Evolutionary conservation across 2,329 filamentous ascomycete species (phyloP).

Genomic region (Clarireedia hainanense): DNA sequence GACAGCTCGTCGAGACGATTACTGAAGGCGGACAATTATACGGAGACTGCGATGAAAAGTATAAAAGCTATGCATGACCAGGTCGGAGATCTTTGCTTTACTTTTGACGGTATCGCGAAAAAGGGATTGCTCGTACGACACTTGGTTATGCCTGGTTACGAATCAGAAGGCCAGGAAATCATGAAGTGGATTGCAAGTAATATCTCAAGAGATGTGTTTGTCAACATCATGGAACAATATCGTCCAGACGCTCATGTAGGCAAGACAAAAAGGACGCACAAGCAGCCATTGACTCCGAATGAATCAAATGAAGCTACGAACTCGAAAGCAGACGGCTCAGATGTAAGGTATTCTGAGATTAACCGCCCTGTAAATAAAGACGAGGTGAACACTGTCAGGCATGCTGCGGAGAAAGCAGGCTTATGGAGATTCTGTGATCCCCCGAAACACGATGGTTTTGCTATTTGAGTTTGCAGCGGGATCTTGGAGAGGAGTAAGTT

Average conservation of each 20-base stretch:
- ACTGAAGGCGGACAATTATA: conserved; percentile 73
- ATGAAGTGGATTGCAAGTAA: conserved; percentile 69
- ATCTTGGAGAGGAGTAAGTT: neutral
- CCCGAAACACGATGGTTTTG: conserved; percentile 24
- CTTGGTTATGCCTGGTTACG: conserved; percentile 76
- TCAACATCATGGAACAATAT: conserved; percentile 89
- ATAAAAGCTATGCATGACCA: conserved; percentile 74
- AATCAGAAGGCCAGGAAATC: conserved; percentile 65
- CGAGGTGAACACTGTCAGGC: conserved; percentile 58
- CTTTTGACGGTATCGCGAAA: conserved; percentile 71
- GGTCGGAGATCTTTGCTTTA: conserved; percentile 78
- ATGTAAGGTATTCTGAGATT: conserved; percentile 66
- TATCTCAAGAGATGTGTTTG: conserved; percentile 66
- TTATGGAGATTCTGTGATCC: conserved; percentile 73
- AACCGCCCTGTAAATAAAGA: conserved; percentile 60
- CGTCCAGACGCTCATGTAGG: conserved; percentile 75
- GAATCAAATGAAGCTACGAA: conserved; percentile 14
- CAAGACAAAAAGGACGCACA: conserved; percentile 45
- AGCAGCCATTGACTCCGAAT: conserved; percentile 17
- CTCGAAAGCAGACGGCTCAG: conserved; percentile 29
- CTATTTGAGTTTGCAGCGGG: conserved; percentile 7
- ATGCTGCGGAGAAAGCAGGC: conserved; percentile 62
- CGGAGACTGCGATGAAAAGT: conserved; percentile 63
- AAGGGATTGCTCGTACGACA: conserved; percentile 69
- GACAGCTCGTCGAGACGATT: conserved; percentile 57